Conservation (phyloP, 23 red algal species). For the Chondrus crispus region DNA sequence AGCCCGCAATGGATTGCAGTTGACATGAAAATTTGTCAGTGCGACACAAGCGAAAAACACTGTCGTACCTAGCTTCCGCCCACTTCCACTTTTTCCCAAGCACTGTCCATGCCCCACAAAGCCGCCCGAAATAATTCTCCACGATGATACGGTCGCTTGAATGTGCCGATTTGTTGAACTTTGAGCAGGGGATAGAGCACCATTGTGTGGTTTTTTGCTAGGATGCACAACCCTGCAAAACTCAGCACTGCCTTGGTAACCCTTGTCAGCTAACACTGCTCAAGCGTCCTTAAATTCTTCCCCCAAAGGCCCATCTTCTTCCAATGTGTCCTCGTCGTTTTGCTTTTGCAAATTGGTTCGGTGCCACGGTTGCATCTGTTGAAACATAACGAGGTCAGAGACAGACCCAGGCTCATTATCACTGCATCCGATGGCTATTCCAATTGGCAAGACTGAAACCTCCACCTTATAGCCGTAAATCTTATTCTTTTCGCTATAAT, state of each 20-base stretch:
- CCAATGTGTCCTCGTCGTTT: no score
- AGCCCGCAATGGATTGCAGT: neutral
- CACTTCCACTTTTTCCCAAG: neutral
- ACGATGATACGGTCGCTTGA: neutral
- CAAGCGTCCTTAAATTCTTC: no score
- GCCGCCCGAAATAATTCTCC: neutral
- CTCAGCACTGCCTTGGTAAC: neutral
- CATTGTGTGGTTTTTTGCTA: neutral
- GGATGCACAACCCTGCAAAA: neutral
- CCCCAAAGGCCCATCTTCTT: no score
- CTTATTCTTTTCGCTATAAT: no score
- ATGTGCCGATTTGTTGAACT: neutral
- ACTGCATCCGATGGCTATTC: no score
- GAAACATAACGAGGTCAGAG: no score
- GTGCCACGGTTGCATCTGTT: no score
- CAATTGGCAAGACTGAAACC: no score
- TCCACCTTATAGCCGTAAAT: no score
- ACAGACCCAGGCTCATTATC: no score
- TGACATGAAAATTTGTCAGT: constrained; percentile 11
- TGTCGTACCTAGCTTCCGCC: neutral
- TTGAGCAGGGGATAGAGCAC: neutral
- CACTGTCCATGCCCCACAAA: neutral
- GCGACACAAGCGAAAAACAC: neutral
- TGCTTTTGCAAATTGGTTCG: no score
- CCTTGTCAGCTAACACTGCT: neutral